These are phyloP conservation scores for Phytopythium litorale DNA, from an alignment of 352 stramenopile species.

Conservation along the genomic window DNA sequence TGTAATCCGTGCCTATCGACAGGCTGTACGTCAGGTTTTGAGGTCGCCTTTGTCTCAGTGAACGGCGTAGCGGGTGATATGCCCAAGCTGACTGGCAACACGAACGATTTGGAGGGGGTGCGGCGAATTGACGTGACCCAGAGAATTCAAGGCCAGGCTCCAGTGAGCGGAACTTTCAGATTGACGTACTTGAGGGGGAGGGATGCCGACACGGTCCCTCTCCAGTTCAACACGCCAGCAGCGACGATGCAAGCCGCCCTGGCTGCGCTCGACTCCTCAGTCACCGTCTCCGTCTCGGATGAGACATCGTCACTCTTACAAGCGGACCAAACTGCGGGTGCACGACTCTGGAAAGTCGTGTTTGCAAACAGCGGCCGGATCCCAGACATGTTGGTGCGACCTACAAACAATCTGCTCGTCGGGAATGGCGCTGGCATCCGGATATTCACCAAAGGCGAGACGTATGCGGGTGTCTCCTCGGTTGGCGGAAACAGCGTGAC, in stretches of 20 bases:
- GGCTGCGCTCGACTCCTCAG: constrained; percentile 72
- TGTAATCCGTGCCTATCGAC: constrained; percentile 62
- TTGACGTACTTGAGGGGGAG: constrained; percentile 81
- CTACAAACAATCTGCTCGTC: constrained; percentile 73
- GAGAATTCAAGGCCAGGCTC: constrained; percentile 76
- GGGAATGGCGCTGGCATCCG: constrained; percentile 83
- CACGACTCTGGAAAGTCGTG: constrained; percentile 86
- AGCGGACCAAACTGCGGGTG: constrained; percentile 28
- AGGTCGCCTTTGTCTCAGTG: constrained; percentile 88
- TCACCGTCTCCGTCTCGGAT: constrained; percentile 74
- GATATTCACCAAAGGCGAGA: constrained; percentile 71
- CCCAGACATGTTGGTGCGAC: constrained; percentile 75
- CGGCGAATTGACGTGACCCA: constrained; percentile 84
- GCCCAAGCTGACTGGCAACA: constrained; percentile 80
- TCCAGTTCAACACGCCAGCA: constrained; percentile 52
- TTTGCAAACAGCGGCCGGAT: constrained; percentile 92
- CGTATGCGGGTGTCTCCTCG: constrained; percentile 42
- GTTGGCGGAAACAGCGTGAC: constrained; percentile 85
- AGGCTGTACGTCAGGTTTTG: constrained; percentile 70
- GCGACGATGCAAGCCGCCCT: constrained; percentile 68
- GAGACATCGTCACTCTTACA: constrained; percentile 34
- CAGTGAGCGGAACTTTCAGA: constrained; percentile 88
- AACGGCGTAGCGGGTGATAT: constrained; percentile 82
- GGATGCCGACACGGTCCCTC: constrained; percentile 66
- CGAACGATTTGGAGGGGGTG: constrained; percentile 86